These are phyloP conservation scores for Talaromyces sp. DNA, from an alignment of 2,329 filamentous ascomycete genomes.

Conservation along the genomic window DNA sequence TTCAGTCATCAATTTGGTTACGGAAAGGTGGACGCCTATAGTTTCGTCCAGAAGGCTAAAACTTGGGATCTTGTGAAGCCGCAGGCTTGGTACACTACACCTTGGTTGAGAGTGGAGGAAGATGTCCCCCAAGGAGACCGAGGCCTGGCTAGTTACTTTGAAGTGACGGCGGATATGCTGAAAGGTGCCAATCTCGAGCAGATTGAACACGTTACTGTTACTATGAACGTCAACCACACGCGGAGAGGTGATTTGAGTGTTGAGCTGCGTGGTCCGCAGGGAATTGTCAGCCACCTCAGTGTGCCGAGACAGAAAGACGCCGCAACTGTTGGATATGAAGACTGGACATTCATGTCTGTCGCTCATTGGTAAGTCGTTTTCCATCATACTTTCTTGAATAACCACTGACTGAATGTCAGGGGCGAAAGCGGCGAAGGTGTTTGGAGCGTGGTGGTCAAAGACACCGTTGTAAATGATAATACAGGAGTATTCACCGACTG, in stretches of 20 bases:
- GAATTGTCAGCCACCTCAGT: conserved; percentile 79
- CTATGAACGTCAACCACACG: conserved; percentile 90
- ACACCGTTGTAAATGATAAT: conserved; percentile 73
- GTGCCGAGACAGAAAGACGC: conserved; percentile 70
- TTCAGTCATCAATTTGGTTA: conserved; percentile 96
- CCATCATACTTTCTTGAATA: background rate
- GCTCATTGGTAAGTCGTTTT: conserved; percentile 74
- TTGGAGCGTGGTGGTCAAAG: conserved; percentile 89
- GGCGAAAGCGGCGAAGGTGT: conserved; percentile 83
- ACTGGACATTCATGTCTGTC: conserved; percentile 99
- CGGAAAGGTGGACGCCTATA: conserved; percentile 87
- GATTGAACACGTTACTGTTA: conserved; percentile 92
- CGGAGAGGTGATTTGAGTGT: conserved; percentile 89
- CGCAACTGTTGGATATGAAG: conserved; percentile 68
- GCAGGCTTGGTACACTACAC: conserved; percentile 90
- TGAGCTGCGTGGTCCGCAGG: conserved; percentile 80
- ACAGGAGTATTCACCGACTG: conserved; percentile 83
- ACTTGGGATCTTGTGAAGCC: conserved; percentile 87
- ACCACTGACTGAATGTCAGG: conserved; percentile 49
- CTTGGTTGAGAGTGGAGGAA: conserved; percentile 88
- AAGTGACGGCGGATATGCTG: conserved; percentile 78
- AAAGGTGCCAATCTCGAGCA: conserved; percentile 78
- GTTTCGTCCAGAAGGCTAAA: conserved; percentile 80
- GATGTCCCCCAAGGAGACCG: conserved; percentile 79
- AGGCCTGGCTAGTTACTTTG: conserved; percentile 76